A percentile compares a stretch with the other conserved stretches of the same genome.
Conservation (phyloP, 208 protist species). For the Entamoeba histolytica region DNA sequence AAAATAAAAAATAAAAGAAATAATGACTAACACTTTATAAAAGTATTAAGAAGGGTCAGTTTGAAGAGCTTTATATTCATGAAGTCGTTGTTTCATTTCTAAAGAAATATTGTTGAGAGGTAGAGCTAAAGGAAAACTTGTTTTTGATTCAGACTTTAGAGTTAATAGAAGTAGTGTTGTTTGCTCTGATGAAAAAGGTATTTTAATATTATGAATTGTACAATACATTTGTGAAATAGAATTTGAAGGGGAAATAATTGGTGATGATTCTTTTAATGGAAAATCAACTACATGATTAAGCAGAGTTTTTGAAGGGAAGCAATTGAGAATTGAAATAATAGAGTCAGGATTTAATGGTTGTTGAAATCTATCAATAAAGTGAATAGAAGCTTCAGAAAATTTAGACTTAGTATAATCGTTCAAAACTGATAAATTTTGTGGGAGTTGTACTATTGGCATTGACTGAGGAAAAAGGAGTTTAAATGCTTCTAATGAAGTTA, state of each 20-base stretch:
- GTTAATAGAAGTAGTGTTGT: too few species aligned
- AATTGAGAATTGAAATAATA: background rate
- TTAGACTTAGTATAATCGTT: background rate
- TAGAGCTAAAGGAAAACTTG: too few species aligned
- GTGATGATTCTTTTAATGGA: background rate
- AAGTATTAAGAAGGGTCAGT: too few species aligned
- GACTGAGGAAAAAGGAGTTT: background rate
- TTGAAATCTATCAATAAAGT: background rate
- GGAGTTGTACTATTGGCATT: background rate
- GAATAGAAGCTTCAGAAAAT: background rate
- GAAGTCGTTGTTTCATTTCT: too few species aligned
- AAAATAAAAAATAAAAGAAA: too few species aligned
- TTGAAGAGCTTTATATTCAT: too few species aligned
- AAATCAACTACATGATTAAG: background rate
- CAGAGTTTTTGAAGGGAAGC: background rate
- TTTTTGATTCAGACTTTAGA: too few species aligned
- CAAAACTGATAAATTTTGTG: background rate
- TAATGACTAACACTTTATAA: too few species aligned
- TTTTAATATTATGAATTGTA: too few species aligned
- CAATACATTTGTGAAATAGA: background rate
- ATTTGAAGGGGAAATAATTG: background rate
- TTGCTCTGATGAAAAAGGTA: too few species aligned
- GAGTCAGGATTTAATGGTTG: background rate
- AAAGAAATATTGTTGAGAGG: too few species aligned
- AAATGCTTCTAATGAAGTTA: background rate